Evolutionary conservation across 2,329 filamentous ascomycete genomes (phyloP), one percentile per base, ranked within the genome.

Genomic region (Berkeleyomyces rouxiae): DNA sequence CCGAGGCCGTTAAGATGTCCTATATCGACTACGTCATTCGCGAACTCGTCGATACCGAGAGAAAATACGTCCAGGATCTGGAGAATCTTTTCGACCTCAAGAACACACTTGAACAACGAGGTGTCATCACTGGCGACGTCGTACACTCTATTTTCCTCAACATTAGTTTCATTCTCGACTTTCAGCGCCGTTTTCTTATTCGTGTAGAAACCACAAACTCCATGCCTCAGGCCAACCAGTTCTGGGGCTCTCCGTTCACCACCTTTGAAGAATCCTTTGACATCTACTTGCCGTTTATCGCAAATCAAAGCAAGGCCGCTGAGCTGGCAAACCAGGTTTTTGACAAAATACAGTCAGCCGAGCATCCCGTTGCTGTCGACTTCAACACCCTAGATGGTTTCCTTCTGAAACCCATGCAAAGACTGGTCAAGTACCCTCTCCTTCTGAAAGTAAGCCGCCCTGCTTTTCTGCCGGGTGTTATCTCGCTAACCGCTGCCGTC

Each of bases 141-240:
- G 86, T 96, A 31, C 91, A 97, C 74, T 85, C 91, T 70, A 96
- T 99, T 66, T 99, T 99, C 74, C 79, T 97, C 66, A 99, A 99
- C 74, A 84, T 97, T 70, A 96, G 97, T 71, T 84, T 88, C 39
- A 88, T 99, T 58, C 80, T 99, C 61, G 93, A 99, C 73, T 96
- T 96, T 71, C 92, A 97, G 71, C 86, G 95, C 66, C 84, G 91
- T 37, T 97, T 99, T 70, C 78, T 99, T 58, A 97, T 99, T 69
- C 86, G 90, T 62, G 88, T 99, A 66, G 93, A 99, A 75, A 95
- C 95, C 37, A 95, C 91, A 44, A 96, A 97, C 70, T 90, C 88
- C 3, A 82, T 90, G 74, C 81, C 88, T 0, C 80, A 86, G 65
- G 75, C 80, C 3, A 79, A 82, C 65, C 93, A 99, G 72, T 87